Evolutionary conservation across 2,329 filamentous ascomycete species (phyloP), one percentile per base, ranked within the genome.

Genomic region (Calonectria montana): DNA sequence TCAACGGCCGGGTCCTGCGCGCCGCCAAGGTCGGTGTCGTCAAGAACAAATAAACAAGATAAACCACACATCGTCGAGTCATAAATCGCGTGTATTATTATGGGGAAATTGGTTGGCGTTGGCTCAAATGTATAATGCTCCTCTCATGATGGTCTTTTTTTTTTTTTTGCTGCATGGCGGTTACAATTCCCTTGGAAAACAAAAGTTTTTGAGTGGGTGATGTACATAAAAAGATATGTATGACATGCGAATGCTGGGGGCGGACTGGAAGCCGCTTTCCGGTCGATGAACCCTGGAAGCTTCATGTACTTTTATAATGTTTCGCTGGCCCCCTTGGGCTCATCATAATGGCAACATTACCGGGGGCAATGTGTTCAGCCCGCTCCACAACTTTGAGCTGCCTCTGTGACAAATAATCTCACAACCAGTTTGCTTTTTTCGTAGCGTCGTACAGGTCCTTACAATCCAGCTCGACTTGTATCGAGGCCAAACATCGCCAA

Each of bases 21-120:
- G 95, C 96, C 75, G 95, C 96, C 82, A 98, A 98, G 90, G 96
- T 98, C 75, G 96, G 96, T 81, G 95, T 98, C 70, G 96, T 97
- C 76, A 97, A 97, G 90, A 97, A 97, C 87, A 83, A 84, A 78
- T 87, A 86, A 82, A 70, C 59, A 7, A 43, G 25, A 7, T 39
- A 37, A 48, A 67, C 41, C 41, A 48, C 57, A 55, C 69, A 72
- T 72, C 29, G 43, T 71, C 63, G 70, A 77, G 74, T 63, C 62
- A 43, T 47, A 50, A 63, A 71, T 76, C 69, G 70, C 76, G 76
- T 83, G 82, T 84, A 83, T 67, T 78, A 82, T 75, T 81, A 83
- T 77, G 73, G 74, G 74, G 74, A 73, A 69, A 74, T 74, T 66
- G 77, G 77, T 78, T 75, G 83, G 82, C 81, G 83, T 83, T 83